A percentile compares a stretch with the other conserved stretches of the same genome.
These are phyloP conservation scores for Trichoderma reesei DNA, from an alignment of 495 filamentous ascomycete genomes.

Conservation along the genomic window DNA sequence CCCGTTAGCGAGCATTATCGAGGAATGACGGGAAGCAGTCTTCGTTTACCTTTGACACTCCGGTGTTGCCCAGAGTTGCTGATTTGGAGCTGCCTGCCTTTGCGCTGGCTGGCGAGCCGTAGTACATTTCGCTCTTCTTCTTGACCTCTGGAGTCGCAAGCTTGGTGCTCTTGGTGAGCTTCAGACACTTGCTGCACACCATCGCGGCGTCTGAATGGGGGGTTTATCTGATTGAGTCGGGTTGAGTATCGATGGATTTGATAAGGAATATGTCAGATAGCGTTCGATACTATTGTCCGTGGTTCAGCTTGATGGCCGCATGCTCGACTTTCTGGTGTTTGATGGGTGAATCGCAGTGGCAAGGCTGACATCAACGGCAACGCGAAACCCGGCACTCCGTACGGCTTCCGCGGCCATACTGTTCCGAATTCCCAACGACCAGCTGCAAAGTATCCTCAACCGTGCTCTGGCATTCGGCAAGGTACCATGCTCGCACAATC, in stretches of 20 bases:
- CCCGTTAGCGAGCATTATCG: conserved; percentile 11
- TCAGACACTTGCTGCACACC: conserved; percentile 62
- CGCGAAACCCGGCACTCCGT: not conserved
- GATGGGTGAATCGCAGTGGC: not conserved
- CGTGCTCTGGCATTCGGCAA: not conserved
- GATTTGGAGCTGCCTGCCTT: conserved; percentile 29
- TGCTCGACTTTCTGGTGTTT: not conserved
- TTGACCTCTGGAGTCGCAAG: conserved; percentile 62
- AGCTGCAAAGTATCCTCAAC: not conserved
- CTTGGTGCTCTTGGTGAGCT: conserved; percentile 47
- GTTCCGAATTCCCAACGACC: not conserved
- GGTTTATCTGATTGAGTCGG: too few relatives aligned
- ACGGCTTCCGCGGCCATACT: not conserved
- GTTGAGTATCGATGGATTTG: too few relatives aligned
- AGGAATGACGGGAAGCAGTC: conserved; percentile 15
- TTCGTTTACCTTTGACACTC: conserved; percentile 39
- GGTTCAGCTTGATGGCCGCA: too few relatives aligned
- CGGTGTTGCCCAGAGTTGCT: conserved; percentile 46
- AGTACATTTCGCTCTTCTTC: conserved; percentile 63
- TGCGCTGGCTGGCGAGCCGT: conserved; percentile 45
- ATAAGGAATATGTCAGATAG: too few relatives aligned
- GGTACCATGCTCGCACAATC: not conserved
- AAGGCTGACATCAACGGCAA: not conserved
- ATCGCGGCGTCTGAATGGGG: conserved; percentile 27
- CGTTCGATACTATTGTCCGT: not conserved